A percentile compares a stretch with the other conserved stretches of the same genome.
phyloP scores from a whole-genome alignment of 1,284 basidiomycete species.

The Tremellales sp. region DNA sequence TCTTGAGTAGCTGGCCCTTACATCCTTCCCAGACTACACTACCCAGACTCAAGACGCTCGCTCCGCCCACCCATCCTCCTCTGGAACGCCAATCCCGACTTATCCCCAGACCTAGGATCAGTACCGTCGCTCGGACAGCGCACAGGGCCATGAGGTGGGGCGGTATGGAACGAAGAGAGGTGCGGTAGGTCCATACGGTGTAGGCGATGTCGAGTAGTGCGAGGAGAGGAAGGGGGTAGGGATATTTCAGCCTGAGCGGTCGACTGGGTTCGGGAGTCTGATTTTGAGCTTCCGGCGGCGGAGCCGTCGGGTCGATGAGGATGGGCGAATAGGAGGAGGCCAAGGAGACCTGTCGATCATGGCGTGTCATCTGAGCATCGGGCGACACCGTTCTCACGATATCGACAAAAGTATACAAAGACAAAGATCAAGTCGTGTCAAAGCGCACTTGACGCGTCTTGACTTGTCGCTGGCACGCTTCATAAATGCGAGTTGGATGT shows the following conservation, averaged over 20 bases:
- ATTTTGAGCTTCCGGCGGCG: neutral
- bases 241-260: conserved; percentile 2
- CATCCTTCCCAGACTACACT: conserved; percentile 16
- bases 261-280: neutral
- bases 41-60: conserved; percentile 10
- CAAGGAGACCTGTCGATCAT: no score
- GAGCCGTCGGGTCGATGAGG: neutral
- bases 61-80: conserved; percentile 4
- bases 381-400: no score
- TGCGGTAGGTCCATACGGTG: conserved; percentile 1
- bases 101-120: conserved; percentile 3
- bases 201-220: conserved; percentile 4
- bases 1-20: neutral
- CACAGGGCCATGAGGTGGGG: neutral
- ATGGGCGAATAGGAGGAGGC: neutral
- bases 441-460: no score
- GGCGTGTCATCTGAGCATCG: no score
- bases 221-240: conserved; percentile 9
- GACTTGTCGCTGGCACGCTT: no score
- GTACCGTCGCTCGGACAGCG: conserved; percentile 1
- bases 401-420: no score
- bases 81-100: conserved; percentile 10
- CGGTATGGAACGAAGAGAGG: neutral
- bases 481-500: no score
- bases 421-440: no score